These are phyloP conservation scores for Cucumis hystrix DNA, from an alignment of 306 rosid species.

Conservation along the genomic window DNA sequence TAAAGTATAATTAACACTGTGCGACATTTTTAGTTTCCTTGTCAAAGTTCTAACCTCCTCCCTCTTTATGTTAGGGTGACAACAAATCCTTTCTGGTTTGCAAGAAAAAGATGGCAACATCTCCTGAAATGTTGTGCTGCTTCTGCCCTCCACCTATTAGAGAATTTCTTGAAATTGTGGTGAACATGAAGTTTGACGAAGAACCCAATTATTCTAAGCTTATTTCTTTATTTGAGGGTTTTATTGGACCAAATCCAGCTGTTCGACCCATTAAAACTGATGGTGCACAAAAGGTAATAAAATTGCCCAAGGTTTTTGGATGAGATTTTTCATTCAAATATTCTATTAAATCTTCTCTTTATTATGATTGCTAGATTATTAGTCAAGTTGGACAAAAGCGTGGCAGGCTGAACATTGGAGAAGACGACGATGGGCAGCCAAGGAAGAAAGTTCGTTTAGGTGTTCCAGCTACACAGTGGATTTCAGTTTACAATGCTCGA, in stretches of 20 bases:
- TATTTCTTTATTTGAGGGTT: slow-evolving; percentile 70
- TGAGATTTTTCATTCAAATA: not conserved
- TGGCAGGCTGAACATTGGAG: slow-evolving; percentile 62
- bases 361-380: slow-evolving; percentile 17
- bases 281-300: slow-evolving; percentile 78
- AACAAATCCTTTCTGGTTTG: slow-evolving; percentile 69
- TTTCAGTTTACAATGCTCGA: slow-evolving; percentile 84
- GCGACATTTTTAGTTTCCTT: not conserved
- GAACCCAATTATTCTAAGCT: slow-evolving; percentile 84
- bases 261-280: slow-evolving; percentile 74
- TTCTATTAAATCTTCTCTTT: not conserved
- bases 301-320: not conserved
- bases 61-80: slow-evolving; percentile 43
- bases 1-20: not conserved
- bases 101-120: slow-evolving; percentile 83
- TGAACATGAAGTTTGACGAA: slow-evolving; percentile 94
- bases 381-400: slow-evolving; percentile 94
- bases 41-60: not conserved
- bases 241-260: slow-evolving; percentile 80
- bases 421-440: slow-evolving; percentile 82
- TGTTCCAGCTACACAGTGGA: slow-evolving; percentile 94
- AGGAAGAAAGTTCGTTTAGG: slow-evolving; percentile 86
- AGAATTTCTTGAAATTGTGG: slow-evolving; percentile 81
- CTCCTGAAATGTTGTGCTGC: slow-evolving; percentile 91
- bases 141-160: slow-evolving; percentile 77